Percentiles rank a stretch among this genome's conserved stretches.
These are phyloP conservation scores for Eucalyptus regnans DNA, from an alignment of 345 rosid species.

Conservation along the genomic window DNA sequence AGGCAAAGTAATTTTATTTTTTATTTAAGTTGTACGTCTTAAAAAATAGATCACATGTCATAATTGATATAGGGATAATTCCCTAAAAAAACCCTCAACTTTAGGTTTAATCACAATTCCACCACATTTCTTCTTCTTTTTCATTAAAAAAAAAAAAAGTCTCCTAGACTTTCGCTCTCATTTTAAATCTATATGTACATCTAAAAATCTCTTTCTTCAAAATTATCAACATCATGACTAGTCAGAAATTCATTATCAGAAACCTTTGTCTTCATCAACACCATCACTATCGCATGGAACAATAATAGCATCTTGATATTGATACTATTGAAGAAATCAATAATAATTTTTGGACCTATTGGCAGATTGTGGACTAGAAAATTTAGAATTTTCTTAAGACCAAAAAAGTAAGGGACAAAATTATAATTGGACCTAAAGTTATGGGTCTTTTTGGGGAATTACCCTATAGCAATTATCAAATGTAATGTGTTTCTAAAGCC, in stretches of 20 bases:
- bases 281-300: background rate
- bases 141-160: too few species aligned
- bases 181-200: background rate
- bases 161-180: background rate
- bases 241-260: background rate
- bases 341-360: background rate
- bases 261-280: background rate
- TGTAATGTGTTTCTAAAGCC: background rate
- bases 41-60: background rate
- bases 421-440: background rate
- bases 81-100: background rate
- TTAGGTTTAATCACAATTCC: background rate
- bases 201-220: background rate
- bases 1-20: background rate
- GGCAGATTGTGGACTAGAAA: background rate
- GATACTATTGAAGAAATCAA: background rate
- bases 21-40: background rate
- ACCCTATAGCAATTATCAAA: background rate
- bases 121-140: too few species aligned
- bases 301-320: background rate
- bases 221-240: fast-evolving
- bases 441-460: background rate
- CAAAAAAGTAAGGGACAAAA: background rate
- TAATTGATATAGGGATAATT: background rate
- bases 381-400: background rate